These are phyloP conservation scores for Candida ipomoeae DNA, from an alignment of 805 yeast genomes.

Conservation along the genomic window DNA sequence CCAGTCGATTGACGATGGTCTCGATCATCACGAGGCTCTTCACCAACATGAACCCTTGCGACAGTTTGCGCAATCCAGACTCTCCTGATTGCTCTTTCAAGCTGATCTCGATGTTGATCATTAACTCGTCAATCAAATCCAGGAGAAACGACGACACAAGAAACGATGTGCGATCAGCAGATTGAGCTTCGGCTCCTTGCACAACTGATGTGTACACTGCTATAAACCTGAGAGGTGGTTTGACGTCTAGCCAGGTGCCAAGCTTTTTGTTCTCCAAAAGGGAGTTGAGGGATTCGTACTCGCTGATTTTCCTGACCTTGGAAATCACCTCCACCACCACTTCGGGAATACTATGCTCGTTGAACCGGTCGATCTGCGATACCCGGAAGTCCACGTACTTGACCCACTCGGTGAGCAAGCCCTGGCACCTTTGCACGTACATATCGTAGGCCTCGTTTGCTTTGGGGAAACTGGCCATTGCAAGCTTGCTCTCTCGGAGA, in stretches of 20 bases:
- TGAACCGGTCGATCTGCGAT: conserved; percentile 47
- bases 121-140: conserved; percentile 74
- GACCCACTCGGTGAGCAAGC: conserved; percentile 55
- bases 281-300: conserved; percentile 49
- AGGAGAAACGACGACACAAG: conserved; percentile 64
- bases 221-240: conserved; percentile 49
- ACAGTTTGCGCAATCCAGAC: conserved; percentile 32
- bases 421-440: conserved; percentile 22
- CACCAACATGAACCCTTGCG: conserved; percentile 66
- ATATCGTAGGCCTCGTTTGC: conserved; percentile 14
- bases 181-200: conserved; percentile 29
- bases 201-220: conserved; percentile 46
- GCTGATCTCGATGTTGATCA: conserved; percentile 59
- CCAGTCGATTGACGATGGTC: conserved; percentile 58
- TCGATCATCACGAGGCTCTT: conserved; percentile 74
- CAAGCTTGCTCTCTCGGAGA: conserved; percentile 13
- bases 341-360: conserved; percentile 69
- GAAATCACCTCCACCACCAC: conserved; percentile 71
- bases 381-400: conserved; percentile 52
- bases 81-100: conserved; percentile 38
- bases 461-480: conserved; percentile 9
- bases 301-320: conserved; percentile 59
- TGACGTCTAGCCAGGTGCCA: conserved; percentile 65
- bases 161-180: conserved; percentile 21
- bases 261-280: conserved; percentile 51